These are phyloP conservation scores for Syzygium malaccense DNA, from an alignment of 441 rosid genomes.

Conservation along the genomic window DNA sequence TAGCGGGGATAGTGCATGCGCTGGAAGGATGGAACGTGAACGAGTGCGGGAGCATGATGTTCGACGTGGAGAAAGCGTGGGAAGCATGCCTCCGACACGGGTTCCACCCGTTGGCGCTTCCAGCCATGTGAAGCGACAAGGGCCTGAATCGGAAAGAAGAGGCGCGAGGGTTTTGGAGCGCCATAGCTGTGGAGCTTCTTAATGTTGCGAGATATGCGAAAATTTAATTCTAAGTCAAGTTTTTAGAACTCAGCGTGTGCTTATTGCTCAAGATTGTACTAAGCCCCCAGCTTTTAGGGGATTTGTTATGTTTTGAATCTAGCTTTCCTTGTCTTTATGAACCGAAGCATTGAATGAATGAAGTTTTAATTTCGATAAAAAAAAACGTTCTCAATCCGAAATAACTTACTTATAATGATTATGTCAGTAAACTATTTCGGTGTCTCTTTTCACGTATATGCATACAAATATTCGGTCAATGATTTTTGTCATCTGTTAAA, in stretches of 20 bases:
- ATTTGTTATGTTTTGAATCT: too few species aligned
- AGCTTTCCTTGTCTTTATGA: too few species aligned
- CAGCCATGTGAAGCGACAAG: not conserved
- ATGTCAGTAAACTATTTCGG: not conserved
- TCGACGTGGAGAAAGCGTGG: not conserved
- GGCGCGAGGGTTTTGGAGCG: not conserved
- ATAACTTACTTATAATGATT: not conserved
- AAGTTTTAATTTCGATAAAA: not conserved
- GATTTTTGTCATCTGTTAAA: not conserved
- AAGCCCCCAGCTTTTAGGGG: too few species aligned
- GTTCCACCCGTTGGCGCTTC: not conserved
- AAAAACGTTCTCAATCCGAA: not conserved
- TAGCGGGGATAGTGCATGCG: constrained; percentile 5
- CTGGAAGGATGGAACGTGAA: constrained; percentile 4
- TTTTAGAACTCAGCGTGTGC: not conserved
- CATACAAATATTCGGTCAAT: not conserved
- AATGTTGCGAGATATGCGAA: not conserved
- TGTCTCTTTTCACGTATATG: not conserved
- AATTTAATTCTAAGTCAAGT: not conserved
- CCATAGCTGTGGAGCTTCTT: not conserved
- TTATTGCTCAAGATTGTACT: not conserved
- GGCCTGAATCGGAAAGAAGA: not conserved
- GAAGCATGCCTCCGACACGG: not conserved
- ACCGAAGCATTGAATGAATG: too few species aligned
- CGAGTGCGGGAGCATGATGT: constrained; percentile 2